Conservation (phyloP, 2,329 filamentous ascomycete species). For the Xylaria sp. region DNA sequence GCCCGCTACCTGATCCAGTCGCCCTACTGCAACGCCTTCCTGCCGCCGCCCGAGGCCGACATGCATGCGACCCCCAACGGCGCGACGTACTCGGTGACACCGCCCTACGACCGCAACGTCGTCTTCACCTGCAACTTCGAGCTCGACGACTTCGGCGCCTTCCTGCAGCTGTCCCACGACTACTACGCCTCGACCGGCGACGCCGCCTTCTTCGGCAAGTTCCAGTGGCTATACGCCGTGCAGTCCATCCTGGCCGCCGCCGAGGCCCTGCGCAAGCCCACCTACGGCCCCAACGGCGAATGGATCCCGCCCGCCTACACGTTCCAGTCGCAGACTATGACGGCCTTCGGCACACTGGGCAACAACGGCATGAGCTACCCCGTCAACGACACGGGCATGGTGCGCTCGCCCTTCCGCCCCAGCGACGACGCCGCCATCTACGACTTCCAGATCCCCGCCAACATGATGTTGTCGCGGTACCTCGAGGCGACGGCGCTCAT, state of each 20-base stretch:
- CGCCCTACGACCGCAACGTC: slow-evolving; percentile 72
- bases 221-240: slow-evolving; percentile 78
- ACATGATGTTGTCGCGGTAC: slow-evolving; percentile 82
- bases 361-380: slow-evolving; percentile 84
- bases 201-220: slow-evolving; percentile 76
- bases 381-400: slow-evolving; percentile 80
- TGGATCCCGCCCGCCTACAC: slow-evolving; percentile 66
- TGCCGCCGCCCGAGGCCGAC: slow-evolving; percentile 81
- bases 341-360: slow-evolving; percentile 82
- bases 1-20: slow-evolving; percentile 73
- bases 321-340: slow-evolving; percentile 78
- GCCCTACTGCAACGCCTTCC: slow-evolving; percentile 92
- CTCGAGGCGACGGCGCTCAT: slow-evolving; percentile 62
- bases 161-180: slow-evolving; percentile 82
- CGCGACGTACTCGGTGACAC: slow-evolving; percentile 68
- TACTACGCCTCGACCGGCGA: slow-evolving; percentile 82
- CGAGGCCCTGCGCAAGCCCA: slow-evolving; percentile 76
- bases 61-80: slow-evolving; percentile 68
- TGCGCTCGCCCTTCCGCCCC: slow-evolving; percentile 89
- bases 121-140: slow-evolving; percentile 98
- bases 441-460: slow-evolving; percentile 89
- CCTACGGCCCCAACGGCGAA: slow-evolving; percentile 54
- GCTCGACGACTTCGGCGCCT: slow-evolving; percentile 88
- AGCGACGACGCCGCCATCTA: slow-evolving; percentile 89
- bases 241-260: slow-evolving; percentile 76